Evolutionary conservation across 2,329 filamentous ascomycete species (phyloP), one percentile per base, ranked within the genome.

Genomic region (Didymosphaeria variabile): DNA sequence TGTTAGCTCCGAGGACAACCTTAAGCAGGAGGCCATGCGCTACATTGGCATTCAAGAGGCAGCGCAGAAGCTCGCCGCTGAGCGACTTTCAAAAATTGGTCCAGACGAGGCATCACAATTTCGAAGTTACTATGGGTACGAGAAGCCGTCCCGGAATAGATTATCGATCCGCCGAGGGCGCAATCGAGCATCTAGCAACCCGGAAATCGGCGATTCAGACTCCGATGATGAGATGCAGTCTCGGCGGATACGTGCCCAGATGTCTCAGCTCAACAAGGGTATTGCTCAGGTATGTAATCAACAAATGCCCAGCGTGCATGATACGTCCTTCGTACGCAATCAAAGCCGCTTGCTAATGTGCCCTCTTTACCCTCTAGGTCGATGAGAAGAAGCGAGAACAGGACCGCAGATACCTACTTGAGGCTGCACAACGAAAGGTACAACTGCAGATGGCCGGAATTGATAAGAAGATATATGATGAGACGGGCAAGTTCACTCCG

Each of bases 371-470:
- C 13, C 7, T 44, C 5, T 19, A 54, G 64, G 86, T 93, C 1
- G 91, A 95, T 69, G 84, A 86, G 57, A 87, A 90, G 71, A 94
- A 94, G 78, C 86, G 91, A 45, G 84, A 90, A 60, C 85, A 87
- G 46, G 94, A 97, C 68, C 90, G 92, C 13, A 90, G 91, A 57
- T 84, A 86, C 1, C 81, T 98, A 1, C 82, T 97, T 65, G 90
- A 90, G 10, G 88, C 89, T 3, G 94, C 94, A 1, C 91, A 94
- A 72, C 88, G 91, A 47, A 97, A 97, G 67, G 94, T 97, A n/a
- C 88, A 90, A 66, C 88, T 89, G 21, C 88, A 87, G 45, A 86
- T 97, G 67, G 88, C 91, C 62, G 87, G 86, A 44, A 93, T 97
- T 83, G 94, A 98, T 62, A 88, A 94, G 75, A 89, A 88, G 70